Evolutionary conservation across 768 basidiomycete genomes (phyloP).

Genomic region (Psilocybe subaeruginosa): DNA sequence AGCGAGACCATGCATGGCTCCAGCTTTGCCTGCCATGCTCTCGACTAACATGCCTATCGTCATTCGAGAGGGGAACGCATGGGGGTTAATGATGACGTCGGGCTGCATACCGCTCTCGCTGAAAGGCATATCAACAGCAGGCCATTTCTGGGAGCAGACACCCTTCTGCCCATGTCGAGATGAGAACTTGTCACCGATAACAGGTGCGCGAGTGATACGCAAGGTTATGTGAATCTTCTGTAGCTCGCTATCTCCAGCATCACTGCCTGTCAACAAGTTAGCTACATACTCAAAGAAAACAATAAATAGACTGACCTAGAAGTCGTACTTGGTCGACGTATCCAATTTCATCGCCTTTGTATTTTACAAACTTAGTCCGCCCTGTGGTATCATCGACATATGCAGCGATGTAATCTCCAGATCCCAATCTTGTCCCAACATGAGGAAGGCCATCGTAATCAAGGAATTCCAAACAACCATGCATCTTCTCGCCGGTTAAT

Average conservation of each 20-base stretch:
- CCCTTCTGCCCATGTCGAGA: slow-evolving; percentile 99
- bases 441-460: slow-evolving; percentile 86
- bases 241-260: slow-evolving; percentile 84
- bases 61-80: slow-evolving; percentile 99
- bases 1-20: slow-evolving; percentile 96
- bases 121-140: slow-evolving; percentile 98
- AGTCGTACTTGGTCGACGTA: slow-evolving; percentile 92
- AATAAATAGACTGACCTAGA: slow-evolving; percentile 57
- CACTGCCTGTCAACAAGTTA: slow-evolving; percentile 60
- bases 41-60: slow-evolving; percentile 99
- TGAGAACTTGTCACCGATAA: slow-evolving; percentile 99
- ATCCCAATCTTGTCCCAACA: slow-evolving; percentile 66
- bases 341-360: slow-evolving; percentile 93
- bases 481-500: slow-evolving; percentile 45
- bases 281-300: slow-evolving; percentile 1
- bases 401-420: slow-evolving; percentile 83
- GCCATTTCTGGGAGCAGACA: slow-evolving; percentile 99
- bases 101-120: slow-evolving; percentile 98
- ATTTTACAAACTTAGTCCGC: slow-evolving; percentile 85
- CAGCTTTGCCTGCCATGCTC: slow-evolving; percentile 99
- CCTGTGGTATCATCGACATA: slow-evolving; percentile 87
- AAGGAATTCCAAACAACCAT: slow-evolving; percentile 52
- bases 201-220: slow-evolving; percentile 91
- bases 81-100: slow-evolving; percentile 99
- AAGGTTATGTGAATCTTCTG: slow-evolving; percentile 94